Evolutionary conservation across 495 filamentous ascomycete genomes (phyloP).

Genomic region (Aspergillus cristatus): DNA sequence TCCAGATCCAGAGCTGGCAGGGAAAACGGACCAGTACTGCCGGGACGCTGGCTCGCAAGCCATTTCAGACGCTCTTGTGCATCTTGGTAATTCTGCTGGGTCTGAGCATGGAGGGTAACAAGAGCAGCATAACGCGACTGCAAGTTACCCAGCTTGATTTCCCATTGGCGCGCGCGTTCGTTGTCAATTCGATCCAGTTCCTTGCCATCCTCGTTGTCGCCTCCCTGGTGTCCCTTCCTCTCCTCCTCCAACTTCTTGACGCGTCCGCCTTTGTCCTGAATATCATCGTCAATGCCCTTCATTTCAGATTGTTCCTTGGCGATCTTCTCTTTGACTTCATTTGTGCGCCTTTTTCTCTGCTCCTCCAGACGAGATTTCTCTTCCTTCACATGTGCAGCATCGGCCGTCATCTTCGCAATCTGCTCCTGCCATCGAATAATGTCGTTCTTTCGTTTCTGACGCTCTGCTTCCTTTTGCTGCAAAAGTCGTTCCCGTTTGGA

Average conservation of each 20-base stretch:
- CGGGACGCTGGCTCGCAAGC: conserved; percentile 35
- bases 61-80: conserved; percentile 44
- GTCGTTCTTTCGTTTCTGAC: conserved; percentile 52
- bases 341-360: conserved; percentile 33
- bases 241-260: conserved; percentile 57
- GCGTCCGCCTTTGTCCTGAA: conserved; percentile 49
- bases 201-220: conserved; percentile 41
- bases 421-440: conserved; percentile 49
- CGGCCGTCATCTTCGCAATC: conserved; percentile 38
- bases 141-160: conserved; percentile 35
- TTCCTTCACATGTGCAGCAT: conserved; percentile 37
- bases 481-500: conserved; percentile 62
- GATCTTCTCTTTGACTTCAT: conserved; percentile 42
- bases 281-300: conserved; percentile 52
- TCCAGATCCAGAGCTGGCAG: conserved; percentile 36
- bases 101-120: conserved; percentile 39
- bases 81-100: conserved; percentile 42
- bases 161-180: conserved; percentile 50
- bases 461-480: conserved; percentile 53
- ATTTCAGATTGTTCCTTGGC: conserved; percentile 42
- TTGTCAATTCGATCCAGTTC: conserved; percentile 43
- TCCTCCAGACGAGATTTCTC: conserved; percentile 39
- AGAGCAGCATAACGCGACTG: conserved; percentile 44
- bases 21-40: conserved; percentile 34
- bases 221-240: conserved; percentile 36